These are phyloP conservation scores for Jamesozyma hellenica DNA, from an alignment of 805 yeast species.

Conservation along the genomic window DNA sequence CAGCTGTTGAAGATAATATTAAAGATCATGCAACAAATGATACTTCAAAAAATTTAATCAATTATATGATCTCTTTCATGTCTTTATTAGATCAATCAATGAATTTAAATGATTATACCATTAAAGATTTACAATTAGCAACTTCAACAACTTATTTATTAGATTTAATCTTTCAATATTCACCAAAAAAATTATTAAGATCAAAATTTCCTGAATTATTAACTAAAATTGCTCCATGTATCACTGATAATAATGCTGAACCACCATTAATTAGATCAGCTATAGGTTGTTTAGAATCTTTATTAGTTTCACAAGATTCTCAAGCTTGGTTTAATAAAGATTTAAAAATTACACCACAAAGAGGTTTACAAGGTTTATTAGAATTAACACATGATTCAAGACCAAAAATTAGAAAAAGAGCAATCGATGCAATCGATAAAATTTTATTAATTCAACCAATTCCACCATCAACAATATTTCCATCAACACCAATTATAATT, in stretches of 20 bases:
- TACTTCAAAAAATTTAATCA: slow-evolving; percentile 54
- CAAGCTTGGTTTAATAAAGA: slow-evolving; percentile 60
- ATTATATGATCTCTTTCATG: slow-evolving; percentile 78
- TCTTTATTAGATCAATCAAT: slow-evolving; percentile 69
- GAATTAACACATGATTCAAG: slow-evolving; percentile 77
- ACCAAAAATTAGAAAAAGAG: slow-evolving; percentile 93
- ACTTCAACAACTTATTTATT: slow-evolving; percentile 70
- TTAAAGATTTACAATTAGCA: slow-evolving; percentile 54
- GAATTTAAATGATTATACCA: slow-evolving; percentile 36
- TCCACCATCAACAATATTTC: slow-evolving; percentile 71
- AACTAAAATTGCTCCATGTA: slow-evolving; percentile 69
- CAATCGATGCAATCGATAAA: slow-evolving; percentile 72
- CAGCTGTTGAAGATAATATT: slow-evolving; percentile 86
- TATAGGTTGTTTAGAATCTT: slow-evolving; percentile 73
- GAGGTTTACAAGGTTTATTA: slow-evolving; percentile 70
- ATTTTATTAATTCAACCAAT: slow-evolving; percentile 75
- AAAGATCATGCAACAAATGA: slow-evolving; percentile 41
- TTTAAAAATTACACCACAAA: slow-evolving; percentile 51
- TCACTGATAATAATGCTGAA: slow-evolving; percentile 57
- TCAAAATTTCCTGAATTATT: slow-evolving; percentile 70
- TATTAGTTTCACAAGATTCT: slow-evolving; percentile 70
- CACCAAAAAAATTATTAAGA: slow-evolving; percentile 59
- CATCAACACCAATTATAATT: slow-evolving; percentile 56
- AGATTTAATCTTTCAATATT: slow-evolving; percentile 66
- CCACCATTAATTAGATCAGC: slow-evolving; percentile 78